These are phyloP conservation scores for Mariannaea elegans DNA, from an alignment of 2,329 filamentous ascomycete species.

Conservation along the genomic window DNA sequence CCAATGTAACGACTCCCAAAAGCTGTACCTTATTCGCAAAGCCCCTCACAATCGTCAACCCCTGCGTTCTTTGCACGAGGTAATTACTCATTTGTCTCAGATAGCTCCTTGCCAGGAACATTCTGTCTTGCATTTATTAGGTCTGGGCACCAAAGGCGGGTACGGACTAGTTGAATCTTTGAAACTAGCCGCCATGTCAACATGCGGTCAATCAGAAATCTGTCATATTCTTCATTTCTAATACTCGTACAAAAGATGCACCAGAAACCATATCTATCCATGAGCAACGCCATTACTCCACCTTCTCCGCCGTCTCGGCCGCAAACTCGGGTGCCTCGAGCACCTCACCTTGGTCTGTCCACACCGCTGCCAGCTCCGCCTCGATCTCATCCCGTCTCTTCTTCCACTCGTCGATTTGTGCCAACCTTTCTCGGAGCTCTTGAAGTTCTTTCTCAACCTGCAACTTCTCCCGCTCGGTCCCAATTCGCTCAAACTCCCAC, in stretches of 20 bases:
- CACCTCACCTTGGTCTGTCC: constrained; percentile 62
- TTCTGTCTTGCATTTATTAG: not conserved
- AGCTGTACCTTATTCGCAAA: too few relatives aligned
- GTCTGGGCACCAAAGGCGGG: not conserved
- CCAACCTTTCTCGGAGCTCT: constrained; percentile 81
- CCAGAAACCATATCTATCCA: constrained; percentile 9
- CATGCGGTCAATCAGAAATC: constrained; percentile 3
- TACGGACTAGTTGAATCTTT: not conserved
- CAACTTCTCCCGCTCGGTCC: constrained; percentile 91
- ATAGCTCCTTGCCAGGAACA: not conserved
- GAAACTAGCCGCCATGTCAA: constrained; percentile 1
- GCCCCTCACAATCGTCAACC: too few relatives aligned
- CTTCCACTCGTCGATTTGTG: constrained; percentile 87
- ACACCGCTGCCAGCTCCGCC: constrained; percentile 74
- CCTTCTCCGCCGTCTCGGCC: constrained; percentile 20
- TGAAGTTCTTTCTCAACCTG: constrained; percentile 90
- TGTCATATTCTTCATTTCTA: constrained; percentile 18
- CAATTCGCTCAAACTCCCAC: constrained; percentile 94
- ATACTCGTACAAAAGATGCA: constrained; percentile 6
- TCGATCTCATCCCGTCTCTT: constrained; percentile 82
- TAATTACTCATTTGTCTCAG: not conserved
- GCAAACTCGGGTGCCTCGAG: constrained; percentile 59
- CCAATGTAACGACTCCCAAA: too few relatives aligned
- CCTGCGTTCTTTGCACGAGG: not conserved
- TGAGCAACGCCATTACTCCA: not conserved